Evolutionary conservation across 306 rosid genomes (phyloP).

Genomic region (Rubus idaeus): DNA sequence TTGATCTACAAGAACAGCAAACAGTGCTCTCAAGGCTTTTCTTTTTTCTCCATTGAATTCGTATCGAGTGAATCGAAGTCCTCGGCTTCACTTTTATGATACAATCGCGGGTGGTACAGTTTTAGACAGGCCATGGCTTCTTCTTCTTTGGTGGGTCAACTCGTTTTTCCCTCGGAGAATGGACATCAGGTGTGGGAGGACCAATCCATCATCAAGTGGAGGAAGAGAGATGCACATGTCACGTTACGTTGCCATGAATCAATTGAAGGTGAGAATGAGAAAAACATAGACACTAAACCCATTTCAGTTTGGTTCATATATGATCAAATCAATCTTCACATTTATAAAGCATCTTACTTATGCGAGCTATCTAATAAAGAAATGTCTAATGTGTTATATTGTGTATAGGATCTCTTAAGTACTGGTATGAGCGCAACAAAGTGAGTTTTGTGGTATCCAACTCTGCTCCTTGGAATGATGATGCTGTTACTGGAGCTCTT

Average conservation of each 20-base stretch:
- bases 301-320: background rate
- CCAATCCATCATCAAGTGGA: constrained; percentile 87
- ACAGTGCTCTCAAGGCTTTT: background rate
- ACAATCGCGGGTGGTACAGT: background rate
- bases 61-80: background rate
- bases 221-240: constrained; percentile 82
- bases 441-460: constrained; percentile 64
- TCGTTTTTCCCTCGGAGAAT: constrained; percentile 42
- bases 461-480: constrained; percentile 86
- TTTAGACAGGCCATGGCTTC: constrained; percentile 30
- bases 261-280: constrained; percentile 57
- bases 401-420: constrained; percentile 69
- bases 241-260: constrained; percentile 86
- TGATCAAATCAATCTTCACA: background rate
- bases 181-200: constrained; percentile 85
- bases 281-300: background rate
- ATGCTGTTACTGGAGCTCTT: constrained; percentile 74
- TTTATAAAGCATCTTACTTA: background rate
- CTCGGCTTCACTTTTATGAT: background rate
- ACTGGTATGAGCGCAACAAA: constrained; percentile 80
- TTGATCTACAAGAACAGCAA: background rate
- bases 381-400: constrained; percentile 16
- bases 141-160: constrained; percentile 53
- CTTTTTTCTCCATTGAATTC: too few relatives aligned
- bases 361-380: background rate